Evolutionary conservation across 2,329 filamentous ascomycete genomes (phyloP).

Genomic region (Cladosporium colombiae): DNA sequence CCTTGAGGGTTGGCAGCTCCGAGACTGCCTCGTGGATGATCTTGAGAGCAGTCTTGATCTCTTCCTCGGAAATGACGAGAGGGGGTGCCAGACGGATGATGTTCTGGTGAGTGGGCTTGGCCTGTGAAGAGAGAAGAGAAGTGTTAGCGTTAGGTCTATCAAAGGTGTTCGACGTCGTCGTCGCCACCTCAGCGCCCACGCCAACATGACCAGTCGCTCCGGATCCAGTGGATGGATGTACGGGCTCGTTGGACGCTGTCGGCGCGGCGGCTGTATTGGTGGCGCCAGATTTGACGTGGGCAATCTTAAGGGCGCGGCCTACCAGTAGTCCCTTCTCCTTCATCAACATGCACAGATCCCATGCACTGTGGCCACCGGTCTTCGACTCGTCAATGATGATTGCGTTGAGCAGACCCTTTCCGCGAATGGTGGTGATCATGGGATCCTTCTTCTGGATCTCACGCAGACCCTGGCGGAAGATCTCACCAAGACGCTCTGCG

Average conservation of each 20-base stretch:
- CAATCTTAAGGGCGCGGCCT: constrained; percentile 44
- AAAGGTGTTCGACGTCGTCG: constrained; percentile 19
- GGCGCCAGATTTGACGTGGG: constrained; percentile 30
- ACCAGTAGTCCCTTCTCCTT: constrained; percentile 94
- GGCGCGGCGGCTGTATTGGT: constrained; percentile 1
- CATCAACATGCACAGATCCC: constrained; percentile 94
- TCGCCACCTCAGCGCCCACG: constrained; percentile 16
- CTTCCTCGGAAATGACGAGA: constrained; percentile 85
- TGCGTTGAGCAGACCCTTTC: constrained; percentile 92
- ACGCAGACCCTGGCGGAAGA: constrained; percentile 78
- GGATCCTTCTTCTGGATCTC: constrained; percentile 68
- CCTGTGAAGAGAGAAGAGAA: constrained; percentile 53
- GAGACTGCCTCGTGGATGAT: constrained; percentile 81
- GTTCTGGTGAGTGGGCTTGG: constrained; percentile 97
- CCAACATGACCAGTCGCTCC: constrained; percentile 5
- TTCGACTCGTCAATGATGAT: constrained; percentile 92
- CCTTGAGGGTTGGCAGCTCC: constrained; percentile 70
- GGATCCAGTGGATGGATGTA: constrained; percentile 1
- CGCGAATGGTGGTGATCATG: constrained; percentile 78
- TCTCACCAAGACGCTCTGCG: constrained; percentile 75
- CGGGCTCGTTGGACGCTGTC: not conserved
- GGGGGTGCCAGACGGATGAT: constrained; percentile 98
- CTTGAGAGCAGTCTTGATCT: constrained; percentile 73
- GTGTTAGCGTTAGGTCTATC: constrained; percentile 26
- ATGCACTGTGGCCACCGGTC: constrained; percentile 82